Evolutionary conservation across 202 grass and related monocot species (phyloP).

Genomic region (Schoenoplectus tabernaemontani): DNA sequence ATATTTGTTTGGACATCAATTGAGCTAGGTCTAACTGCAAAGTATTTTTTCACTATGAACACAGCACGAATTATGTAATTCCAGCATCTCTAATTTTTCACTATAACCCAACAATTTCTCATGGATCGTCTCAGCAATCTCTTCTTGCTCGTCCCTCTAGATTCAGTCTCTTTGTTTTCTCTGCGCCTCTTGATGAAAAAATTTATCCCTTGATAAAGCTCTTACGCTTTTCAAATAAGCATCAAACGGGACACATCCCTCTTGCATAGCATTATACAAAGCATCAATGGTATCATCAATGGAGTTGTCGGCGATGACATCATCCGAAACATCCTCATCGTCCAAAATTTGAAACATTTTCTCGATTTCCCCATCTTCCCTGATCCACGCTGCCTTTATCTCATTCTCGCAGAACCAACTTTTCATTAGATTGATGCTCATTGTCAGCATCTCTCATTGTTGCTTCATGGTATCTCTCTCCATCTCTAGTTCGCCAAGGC

Average conservation of each 20-base stretch:
- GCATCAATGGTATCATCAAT: conserved; percentile 57
- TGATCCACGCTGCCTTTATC: not conserved
- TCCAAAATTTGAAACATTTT: conserved; percentile 32
- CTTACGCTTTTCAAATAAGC: conserved; percentile 54
- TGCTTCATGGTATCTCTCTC: conserved; percentile 67
- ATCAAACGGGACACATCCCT: conserved; percentile 47
- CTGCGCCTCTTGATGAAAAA: conserved; percentile 42
- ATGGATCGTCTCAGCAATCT: not conserved
- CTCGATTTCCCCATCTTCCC: conserved; percentile 20
- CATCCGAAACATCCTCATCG: conserved; percentile 56
- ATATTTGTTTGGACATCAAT: not conserved
- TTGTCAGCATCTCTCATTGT: conserved; percentile 46
- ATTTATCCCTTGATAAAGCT: conserved; percentile 52
- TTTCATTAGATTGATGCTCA: conserved; percentile 46
- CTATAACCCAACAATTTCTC: not conserved
- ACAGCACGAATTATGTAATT: not conserved
- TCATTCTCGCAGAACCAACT: conserved; percentile 45
- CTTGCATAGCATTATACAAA: conserved; percentile 64
- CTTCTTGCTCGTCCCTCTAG: not conserved
- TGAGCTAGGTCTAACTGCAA: not conserved
- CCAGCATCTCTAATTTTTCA: not conserved
- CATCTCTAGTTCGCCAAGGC: conserved; percentile 33
- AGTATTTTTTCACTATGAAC: not conserved
- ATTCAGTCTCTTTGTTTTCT: not conserved
- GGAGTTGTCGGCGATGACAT: conserved; percentile 34